These are phyloP conservation scores for Lecanoromycetidae sp. DNA, from an alignment of 2,329 filamentous ascomycete species.

Conservation along the genomic window DNA sequence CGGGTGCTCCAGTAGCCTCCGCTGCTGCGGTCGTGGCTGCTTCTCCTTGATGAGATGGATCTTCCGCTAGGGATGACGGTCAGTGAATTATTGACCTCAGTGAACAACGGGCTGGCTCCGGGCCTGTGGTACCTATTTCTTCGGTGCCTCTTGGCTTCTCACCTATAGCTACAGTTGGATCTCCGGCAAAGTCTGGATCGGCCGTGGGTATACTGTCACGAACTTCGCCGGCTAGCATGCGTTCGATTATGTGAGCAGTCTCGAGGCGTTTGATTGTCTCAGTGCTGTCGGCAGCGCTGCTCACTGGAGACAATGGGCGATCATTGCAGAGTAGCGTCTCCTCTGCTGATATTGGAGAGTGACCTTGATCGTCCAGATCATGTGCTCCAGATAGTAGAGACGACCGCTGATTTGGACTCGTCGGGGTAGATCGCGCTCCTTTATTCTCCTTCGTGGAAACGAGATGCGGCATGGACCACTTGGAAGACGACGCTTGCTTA, in stretches of 20 bases:
- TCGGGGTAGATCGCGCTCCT: background rate
- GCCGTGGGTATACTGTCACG: background rate
- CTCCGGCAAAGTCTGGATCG: background rate
- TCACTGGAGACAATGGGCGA: background rate
- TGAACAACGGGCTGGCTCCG: background rate
- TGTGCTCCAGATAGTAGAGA: background rate
- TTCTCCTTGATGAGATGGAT: background rate
- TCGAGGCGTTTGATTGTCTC: background rate
- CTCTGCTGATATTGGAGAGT: background rate
- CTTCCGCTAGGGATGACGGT: background rate
- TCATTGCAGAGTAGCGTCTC: background rate
- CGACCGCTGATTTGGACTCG: background rate
- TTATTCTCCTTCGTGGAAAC: slow-evolving; percentile 5
- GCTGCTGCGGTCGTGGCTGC: background rate
- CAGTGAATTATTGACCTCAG: too few relatives aligned
- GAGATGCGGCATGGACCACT: slow-evolving; percentile 14
- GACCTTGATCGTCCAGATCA: background rate
- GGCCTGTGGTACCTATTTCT: too few relatives aligned
- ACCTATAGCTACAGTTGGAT: too few relatives aligned
- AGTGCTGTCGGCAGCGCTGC: background rate
- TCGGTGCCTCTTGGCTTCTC: too few relatives aligned
- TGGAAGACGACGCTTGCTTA: slow-evolving; percentile 7
- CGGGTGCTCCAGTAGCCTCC: background rate
- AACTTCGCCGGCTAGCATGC: background rate
- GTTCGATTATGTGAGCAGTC: background rate